Base-by-base conservation (phyloP, 306 rosid species). In the Fragaria ananassa region DNA sequence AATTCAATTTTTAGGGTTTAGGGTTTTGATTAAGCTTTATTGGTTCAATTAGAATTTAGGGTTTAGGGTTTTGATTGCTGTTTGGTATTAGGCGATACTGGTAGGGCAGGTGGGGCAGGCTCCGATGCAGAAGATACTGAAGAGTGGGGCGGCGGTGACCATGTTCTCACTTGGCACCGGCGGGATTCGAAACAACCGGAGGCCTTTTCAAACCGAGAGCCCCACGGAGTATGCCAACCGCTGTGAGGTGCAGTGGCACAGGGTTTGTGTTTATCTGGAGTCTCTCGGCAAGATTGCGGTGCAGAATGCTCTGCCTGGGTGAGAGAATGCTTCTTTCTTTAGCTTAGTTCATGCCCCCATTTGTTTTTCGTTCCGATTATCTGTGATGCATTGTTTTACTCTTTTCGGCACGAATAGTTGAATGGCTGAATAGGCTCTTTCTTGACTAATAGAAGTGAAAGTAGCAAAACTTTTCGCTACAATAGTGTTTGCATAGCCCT, bases 81-180 rank as follows among this genome's bases (percentile, higher is more conserved):
- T 68, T 27, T 53, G n/a, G 35, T 68, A 35, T 41, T 70, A 95
- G 98, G 99, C 99, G 21, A 91, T 95, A 65, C 27, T 95, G 85
- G 88, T 95, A 45, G 99, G 97, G 10, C 79, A 85, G 81, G 96
- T 79, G 2, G 97, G 97, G 64, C 97, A 95, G 76, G 84, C n/a
- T 14, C 97, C 99, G 29, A 6, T 95, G 31, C 96, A 90, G 93
- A 95, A 92, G 90, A 85, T 8, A 81, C 89, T 95, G 54, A 89
- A 15, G 76, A 90, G 83, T 62, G 97, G 97, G 11, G 50, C 41
- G 18, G 79, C 65, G 18, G 86, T 95, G 81, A 95, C 97, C 29
- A 58, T 87, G 54, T 70, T 95, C 1, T 88, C 97, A 0, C 10
- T 95, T 0, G 99, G 97, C 39, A 95, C 97, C 0, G 99, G 99